Percentiles rank a stretch among this genome's conserved stretches.
Conservation (phyloP, 495 filamentous ascomycete genomes). For the Penicillium chermesinum region DNA sequence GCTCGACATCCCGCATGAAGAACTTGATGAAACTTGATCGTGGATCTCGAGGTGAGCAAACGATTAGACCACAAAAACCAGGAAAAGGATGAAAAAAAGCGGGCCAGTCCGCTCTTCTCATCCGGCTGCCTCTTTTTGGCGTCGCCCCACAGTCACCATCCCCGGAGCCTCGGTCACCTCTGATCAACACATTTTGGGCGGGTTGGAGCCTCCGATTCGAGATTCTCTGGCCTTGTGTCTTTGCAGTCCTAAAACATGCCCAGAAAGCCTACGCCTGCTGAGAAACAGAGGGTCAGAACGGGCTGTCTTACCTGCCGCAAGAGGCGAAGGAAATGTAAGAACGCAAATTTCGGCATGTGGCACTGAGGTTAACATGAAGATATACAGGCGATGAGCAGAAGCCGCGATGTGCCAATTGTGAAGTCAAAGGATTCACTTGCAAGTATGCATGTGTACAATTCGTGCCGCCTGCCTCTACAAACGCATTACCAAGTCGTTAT, state of each 20-base stretch:
- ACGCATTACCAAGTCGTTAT: constrained; percentile 10
- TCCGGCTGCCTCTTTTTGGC: constrained; percentile 7
- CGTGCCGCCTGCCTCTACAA: constrained; percentile 13
- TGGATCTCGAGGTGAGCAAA: constrained; percentile 1
- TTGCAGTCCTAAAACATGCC: too few species aligned
- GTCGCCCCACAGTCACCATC: constrained; percentile 7
- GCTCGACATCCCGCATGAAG: too few species aligned
- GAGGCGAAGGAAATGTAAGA: constrained; percentile 24
- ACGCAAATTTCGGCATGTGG: background rate
- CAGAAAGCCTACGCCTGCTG: constrained; percentile 22
- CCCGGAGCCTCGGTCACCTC: constrained; percentile 8
- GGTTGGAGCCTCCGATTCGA: constrained; percentile 16
- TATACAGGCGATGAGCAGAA: constrained; percentile 25
- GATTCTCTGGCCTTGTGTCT: too few species aligned
- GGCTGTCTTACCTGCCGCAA: constrained; percentile 26
- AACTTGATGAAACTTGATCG: background rate
- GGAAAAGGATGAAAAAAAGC: constrained; percentile 1
- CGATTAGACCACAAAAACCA: constrained; percentile 2
- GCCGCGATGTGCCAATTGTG: constrained; percentile 25
- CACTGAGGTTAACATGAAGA: background rate
- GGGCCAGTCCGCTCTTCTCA: constrained; percentile 8
- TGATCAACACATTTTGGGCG: constrained; percentile 11
- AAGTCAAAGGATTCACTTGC: constrained; percentile 24
- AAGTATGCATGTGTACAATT: constrained; percentile 25
- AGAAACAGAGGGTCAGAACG: constrained; percentile 24